Evolutionary conservation across 139 green algal species (phyloP), one percentile per base, ranked within the genome.

Genomic region (Monoraphidium neglectum): DNA sequence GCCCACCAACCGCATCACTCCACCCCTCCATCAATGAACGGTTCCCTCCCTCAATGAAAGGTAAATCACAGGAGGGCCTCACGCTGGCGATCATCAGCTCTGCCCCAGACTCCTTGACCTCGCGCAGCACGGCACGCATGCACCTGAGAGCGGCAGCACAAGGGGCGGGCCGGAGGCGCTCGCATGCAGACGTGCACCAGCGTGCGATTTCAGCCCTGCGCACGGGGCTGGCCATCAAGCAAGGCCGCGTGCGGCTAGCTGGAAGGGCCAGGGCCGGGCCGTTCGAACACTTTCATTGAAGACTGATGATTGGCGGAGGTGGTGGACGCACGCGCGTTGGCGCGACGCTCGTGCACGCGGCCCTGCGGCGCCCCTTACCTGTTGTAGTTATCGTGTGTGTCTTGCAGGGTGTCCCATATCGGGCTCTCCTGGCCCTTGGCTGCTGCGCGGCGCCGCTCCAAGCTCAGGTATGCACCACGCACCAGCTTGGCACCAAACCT

Each of bases 401-500:
- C 77, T 46, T 91, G 72, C 3, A 91, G 83, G 35, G 70, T 89
- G 54, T 93, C 82, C 75, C 87, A 90, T 62, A 97, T 87, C 53
- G 94, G 94, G 18, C 77, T 90, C 3, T 82, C 75, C 35, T 88
- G 86, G 36, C 89, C 88, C 70, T 70, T 16, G 37, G 90, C 49
- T 18, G 43, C 36, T 0, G 94, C 94, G 37, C 82, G 86, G 43
- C 72, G 32, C 2, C 89, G 79, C 83, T 98, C 93, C 66, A 94
- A 69, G 18, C 23, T 37, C 68, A 91, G 68, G 75, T 93, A 93
- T 2, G 88, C 88, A 47, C 88, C 88, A 15, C 94, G 86, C 61
- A 98, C 94, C 66, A 95, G 85, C 83, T 96, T 96, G 65, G 81
- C 86, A 3, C 80, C 91, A 72, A 93, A 90, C 35, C 77, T 40